Evolutionary conservation across 164 flowering plant genomes (phyloP).

Genomic region (Vitis rotundifolia): DNA sequence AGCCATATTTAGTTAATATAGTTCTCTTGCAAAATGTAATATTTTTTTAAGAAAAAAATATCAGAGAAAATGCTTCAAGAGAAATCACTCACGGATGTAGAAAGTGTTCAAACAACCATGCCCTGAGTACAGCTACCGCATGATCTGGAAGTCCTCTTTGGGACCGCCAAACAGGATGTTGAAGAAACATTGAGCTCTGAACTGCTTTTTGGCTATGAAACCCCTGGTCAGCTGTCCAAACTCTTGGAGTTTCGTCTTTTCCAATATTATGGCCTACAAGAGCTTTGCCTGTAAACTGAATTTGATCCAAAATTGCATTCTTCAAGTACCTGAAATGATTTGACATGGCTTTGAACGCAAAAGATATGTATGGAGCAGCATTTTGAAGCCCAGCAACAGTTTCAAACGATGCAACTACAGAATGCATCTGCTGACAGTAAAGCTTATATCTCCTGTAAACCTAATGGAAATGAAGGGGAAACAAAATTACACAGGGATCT

Average conservation of each 20-base stretch:
- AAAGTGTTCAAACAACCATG: conserved; percentile 39
- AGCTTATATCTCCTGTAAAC: conserved; percentile 30
- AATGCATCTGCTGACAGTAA: conserved; percentile 31
- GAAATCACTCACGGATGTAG: conserved; percentile 32
- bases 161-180: conserved; percentile 25
- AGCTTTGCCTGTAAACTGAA: conserved; percentile 13
- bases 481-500: background rate
- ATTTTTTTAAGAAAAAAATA: background rate
- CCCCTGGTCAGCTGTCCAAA: conserved; percentile 8
- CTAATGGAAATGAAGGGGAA: conserved; percentile 7
- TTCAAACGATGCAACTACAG: conserved; percentile 32
- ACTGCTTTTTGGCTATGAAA: background rate
- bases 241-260: background rate
- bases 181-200: conserved; percentile 5
- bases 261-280: background rate
- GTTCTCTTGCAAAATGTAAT: too few species aligned
- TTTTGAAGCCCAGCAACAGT: conserved; percentile 28
- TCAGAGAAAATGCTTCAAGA: background rate
- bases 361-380: conserved; percentile 28
- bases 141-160: conserved; percentile 36
- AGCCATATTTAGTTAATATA: too few species aligned
- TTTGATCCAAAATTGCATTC: conserved; percentile 25
- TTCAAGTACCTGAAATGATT: conserved; percentile 31
- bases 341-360: conserved; percentile 24
- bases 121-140: conserved; percentile 29